phyloP scores from a whole-genome alignment of 1,284 basidiomycete genomes.

The Pterulicium gracile region DNA sequence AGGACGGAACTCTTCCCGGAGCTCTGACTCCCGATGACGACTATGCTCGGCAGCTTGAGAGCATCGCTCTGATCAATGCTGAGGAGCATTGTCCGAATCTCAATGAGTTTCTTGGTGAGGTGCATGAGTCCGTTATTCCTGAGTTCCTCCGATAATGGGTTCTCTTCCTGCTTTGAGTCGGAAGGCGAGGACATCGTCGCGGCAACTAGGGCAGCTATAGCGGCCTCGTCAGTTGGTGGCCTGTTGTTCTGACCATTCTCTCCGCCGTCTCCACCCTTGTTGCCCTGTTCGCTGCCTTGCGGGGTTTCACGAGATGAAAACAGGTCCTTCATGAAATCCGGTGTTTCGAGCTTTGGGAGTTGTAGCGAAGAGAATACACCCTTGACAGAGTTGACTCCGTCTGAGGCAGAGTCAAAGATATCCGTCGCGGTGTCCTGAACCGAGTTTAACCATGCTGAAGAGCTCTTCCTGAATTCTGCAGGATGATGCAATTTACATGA shows the following conservation, averaged over 20 bases:
- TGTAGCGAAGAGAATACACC: conserved; percentile 48
- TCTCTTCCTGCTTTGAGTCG: conserved; percentile 40
- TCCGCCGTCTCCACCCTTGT: conserved; percentile 18
- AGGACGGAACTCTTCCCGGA: conserved; percentile 97
- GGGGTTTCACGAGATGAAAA: conserved; percentile 35
- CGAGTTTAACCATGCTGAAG: conserved; percentile 51
- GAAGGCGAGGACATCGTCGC: conserved; percentile 66
- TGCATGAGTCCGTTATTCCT: conserved; percentile 74
- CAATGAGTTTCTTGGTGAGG: conserved; percentile 91
- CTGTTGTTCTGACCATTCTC: conserved; percentile 9
- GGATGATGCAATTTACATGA: conserved; percentile 3
- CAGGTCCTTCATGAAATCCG: conserved; percentile 63
- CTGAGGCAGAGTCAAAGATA: conserved; percentile 55
- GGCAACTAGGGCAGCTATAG: conserved; percentile 62
- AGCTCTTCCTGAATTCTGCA: conserved; percentile 59
- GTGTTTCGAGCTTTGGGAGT: conserved; percentile 57
- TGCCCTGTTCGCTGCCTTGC: conserved; percentile 16
- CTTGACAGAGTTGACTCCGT: conserved; percentile 47
- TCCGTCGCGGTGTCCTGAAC: conserved; percentile 63
- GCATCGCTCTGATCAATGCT: conserved; percentile 93
- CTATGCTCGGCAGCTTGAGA: conserved; percentile 91
- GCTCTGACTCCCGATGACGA: conserved; percentile 97
- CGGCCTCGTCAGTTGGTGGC: conserved; percentile 48
- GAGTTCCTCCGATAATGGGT: conserved; percentile 26
- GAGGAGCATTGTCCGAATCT: conserved; percentile 88